phyloP scores from a whole-genome alignment of 805 yeast species.

The Teunomyces cretensis region DNA sequence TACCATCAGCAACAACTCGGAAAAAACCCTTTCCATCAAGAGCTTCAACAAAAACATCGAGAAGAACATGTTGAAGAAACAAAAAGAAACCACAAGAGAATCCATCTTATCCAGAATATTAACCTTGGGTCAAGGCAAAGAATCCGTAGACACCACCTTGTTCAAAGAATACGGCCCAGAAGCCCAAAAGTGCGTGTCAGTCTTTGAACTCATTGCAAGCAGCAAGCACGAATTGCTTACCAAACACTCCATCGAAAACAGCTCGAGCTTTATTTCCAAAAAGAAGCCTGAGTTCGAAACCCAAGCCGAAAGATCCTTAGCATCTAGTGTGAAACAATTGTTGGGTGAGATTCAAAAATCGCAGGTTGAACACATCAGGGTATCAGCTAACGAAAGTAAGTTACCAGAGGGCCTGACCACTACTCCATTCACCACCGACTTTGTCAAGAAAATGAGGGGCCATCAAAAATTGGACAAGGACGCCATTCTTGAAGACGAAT shows the following conservation, averaged over 20 bases:
- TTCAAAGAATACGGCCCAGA: slow-evolving; percentile 20
- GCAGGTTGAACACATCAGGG: slow-evolving; percentile 33
- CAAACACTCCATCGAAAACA: slow-evolving; percentile 16
- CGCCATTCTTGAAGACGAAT: slow-evolving; percentile 50
- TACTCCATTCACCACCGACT: slow-evolving; percentile 29
- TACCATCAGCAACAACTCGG: slow-evolving; percentile 16
- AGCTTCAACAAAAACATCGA: slow-evolving; percentile 38
- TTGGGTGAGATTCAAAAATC: slow-evolving; percentile 36
- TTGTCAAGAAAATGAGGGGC: slow-evolving; percentile 27
- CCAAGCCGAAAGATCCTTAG: slow-evolving; percentile 30
- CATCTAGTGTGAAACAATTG: slow-evolving; percentile 33
- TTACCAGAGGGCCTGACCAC: slow-evolving; percentile 25
- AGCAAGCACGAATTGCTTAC: slow-evolving; percentile 26
- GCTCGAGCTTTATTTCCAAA: slow-evolving; percentile 27
- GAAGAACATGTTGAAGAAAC: slow-evolving; percentile 42
- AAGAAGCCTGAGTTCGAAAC: slow-evolving; percentile 35
- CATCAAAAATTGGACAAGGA: slow-evolving; percentile 42
- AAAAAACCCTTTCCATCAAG: slow-evolving; percentile 17
- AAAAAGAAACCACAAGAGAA: slow-evolving; percentile 46
- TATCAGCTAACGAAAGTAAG: slow-evolving; percentile 24
- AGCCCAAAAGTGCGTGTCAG: slow-evolving; percentile 36
- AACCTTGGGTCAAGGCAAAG: slow-evolving; percentile 23
- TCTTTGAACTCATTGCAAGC: slow-evolving; percentile 27
- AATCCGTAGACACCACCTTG: slow-evolving; percentile 16
- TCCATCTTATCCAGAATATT: slow-evolving; percentile 47